Evolutionary conservation across 352 stramenopile species (phyloP), one percentile per base, ranked within the genome.

Genomic region (Globisporangium lucens): DNA sequence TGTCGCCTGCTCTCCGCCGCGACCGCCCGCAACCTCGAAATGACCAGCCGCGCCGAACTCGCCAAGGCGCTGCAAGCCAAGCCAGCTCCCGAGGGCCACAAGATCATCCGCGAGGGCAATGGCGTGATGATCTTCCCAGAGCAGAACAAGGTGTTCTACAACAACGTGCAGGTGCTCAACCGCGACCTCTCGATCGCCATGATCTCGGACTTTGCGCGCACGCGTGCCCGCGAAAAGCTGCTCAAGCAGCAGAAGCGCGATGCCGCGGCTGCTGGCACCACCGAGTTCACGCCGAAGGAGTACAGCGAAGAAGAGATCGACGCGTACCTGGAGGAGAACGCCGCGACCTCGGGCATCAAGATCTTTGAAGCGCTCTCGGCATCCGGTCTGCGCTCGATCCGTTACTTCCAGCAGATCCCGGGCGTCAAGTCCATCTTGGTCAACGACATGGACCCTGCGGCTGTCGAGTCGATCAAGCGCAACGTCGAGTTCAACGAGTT

Each of bases 331-430:
- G 24, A 67, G 57, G 71, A 82, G 13, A 88, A 73, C 63, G 78
- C 91, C 5, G 78, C 90, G 68, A 87, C 67, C n/a, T 83, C 82
- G 13, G 98, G 98, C 27, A 91, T 99, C 53, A 85, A 87, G 49
- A 98, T 99, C 68, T 97, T 99, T 27, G 98, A 99, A 74, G 98
- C 97, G 22, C 83, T 99, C 17, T 97, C 98, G 17, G 98, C 98
- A 20, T 99, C 97, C 0, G 98, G 98, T 7, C 79, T 99, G 74
- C 95, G 98, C 67, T 99, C 97, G 9, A 97, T 99, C 62, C 93
- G 98, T 59, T 99, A 99, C 79, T 98, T 96, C 73, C 98, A 99
- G 74, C 98, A 99, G 83, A 98, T 99, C 69, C 93, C 95, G 0
- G 94, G 96, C 30, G 89, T 99, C 15, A 93, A 98, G 67, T 97